Evolutionary conservation across 805 yeast species (phyloP), one percentile per base, ranked within the genome.

Genomic region (Pichia paraexigua): DNA sequence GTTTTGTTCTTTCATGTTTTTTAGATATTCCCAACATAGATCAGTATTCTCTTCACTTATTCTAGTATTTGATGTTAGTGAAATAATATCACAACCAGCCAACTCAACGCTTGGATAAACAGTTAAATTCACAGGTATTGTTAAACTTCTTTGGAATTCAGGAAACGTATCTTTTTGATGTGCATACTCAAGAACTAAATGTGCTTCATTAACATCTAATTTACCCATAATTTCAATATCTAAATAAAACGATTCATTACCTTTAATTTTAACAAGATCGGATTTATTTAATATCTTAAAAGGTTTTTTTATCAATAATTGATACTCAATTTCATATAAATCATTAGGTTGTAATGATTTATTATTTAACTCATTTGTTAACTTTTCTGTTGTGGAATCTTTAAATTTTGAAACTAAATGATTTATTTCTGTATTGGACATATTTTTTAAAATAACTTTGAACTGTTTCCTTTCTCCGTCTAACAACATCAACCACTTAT

Each of bases 101-200:
- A 88, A 65, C 57, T 87, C 95, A 41, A 87, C 75, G 45, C 90
- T 79, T 2, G 91, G 80, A 55, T 82, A 75, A 2, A 88, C 87
- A 0, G 92, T 79, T 4, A 86, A 73, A 43, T 80, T 74, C 28
- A 87, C 72, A 0, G 96, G 92, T 2, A 89, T 76, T 15, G 76
- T 77, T 15, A 90, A 67, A 21, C 76, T 75, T 58, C 92, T 75
- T 18, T 78, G 72, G 56, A 76, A 74, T 0, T 71, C 64, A 2
- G 41, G 15, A 7, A 41, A 22, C 0, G 55, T 49, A 5, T 58
- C 54, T 8, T 24, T 68, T 56, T 54, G 67, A 64, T 76, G 60
- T 56, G 82, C 80, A 63, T 88, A 88, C 54, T 85, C 90, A 25
- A 88, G 67, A 5, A 80, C 73, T 30, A 88, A 68, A 39, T 76